These are phyloP conservation scores for Pythium insidiosum DNA, from an alignment of 352 stramenopile genomes.

Conservation along the genomic window DNA sequence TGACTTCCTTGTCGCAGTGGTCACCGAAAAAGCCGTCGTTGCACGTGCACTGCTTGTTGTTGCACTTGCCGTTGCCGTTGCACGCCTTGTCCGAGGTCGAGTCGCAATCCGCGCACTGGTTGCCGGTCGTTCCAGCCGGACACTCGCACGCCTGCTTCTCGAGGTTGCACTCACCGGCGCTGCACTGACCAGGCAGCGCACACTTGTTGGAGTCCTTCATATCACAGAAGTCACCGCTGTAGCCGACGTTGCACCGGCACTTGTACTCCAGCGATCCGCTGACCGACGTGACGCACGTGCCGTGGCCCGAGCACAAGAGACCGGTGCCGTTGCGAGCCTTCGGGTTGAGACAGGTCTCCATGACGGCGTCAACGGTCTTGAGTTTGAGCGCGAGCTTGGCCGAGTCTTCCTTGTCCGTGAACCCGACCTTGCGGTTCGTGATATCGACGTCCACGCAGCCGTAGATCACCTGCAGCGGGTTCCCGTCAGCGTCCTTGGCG, in stretches of 20 bases:
- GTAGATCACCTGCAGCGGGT: constrained; percentile 54
- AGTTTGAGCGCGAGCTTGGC: constrained; percentile 42
- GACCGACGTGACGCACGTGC: constrained; percentile 40
- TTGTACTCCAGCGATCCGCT: constrained; percentile 40
- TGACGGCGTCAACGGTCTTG: constrained; percentile 27
- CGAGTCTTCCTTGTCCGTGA: constrained; percentile 41
- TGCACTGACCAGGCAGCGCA: constrained; percentile 58
- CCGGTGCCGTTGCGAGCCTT: constrained; percentile 33
- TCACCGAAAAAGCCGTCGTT: constrained; percentile 49
- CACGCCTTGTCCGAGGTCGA: constrained; percentile 42
- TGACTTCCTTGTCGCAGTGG: constrained; percentile 60
- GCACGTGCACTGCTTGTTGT: constrained; percentile 42
- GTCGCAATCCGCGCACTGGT: constrained; percentile 71
- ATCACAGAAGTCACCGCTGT: constrained; percentile 52
- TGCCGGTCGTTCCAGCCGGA: constrained; percentile 45
- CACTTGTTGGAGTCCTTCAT: constrained; percentile 69
- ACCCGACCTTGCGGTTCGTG: constrained; percentile 34
- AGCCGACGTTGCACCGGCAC: constrained; percentile 69
- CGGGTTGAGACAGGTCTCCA: constrained; percentile 39
- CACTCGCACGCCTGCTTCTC: constrained; percentile 60
- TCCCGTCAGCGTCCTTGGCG: constrained; percentile 25
- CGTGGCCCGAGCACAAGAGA: constrained; percentile 52
- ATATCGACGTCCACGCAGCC: constrained; percentile 65
- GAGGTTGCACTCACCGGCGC: constrained; percentile 58
- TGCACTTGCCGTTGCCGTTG: constrained; percentile 52